Evolutionary conservation across 305 asterid genomes (phyloP).

Genomic region (Plantago coronopus): DNA sequence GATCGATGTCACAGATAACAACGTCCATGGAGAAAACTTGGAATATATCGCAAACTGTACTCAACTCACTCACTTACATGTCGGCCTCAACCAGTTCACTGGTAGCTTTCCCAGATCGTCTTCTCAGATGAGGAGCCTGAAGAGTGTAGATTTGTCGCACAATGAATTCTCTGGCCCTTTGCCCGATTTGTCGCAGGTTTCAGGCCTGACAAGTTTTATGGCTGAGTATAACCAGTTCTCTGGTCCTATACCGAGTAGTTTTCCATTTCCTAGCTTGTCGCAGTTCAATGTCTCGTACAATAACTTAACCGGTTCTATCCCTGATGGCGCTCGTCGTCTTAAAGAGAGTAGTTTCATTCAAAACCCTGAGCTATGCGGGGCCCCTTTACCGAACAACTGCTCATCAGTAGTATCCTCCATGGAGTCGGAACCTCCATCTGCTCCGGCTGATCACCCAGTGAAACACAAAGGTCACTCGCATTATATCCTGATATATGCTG

Average conservation of each 20-base stretch:
- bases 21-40: constrained; percentile 30
- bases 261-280: constrained; percentile 24
- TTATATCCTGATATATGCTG: constrained; percentile 58
- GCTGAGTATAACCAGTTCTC: neutral
- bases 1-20: constrained; percentile 34
- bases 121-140: constrained; percentile 35
- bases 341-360: constrained; percentile 29
- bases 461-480: neutral
- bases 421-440: no score
- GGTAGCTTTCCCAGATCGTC: constrained; percentile 37
- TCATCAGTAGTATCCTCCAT: neutral
- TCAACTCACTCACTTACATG: constrained; percentile 31
- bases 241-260: no score
- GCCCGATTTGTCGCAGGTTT: constrained; percentile 24
- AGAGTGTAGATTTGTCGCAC: constrained; percentile 40
- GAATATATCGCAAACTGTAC: constrained; percentile 45
- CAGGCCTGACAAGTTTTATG: no score
- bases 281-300: constrained; percentile 48
- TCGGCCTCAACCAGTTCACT: constrained; percentile 34
- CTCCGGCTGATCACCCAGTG: no score
- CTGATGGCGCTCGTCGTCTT: constrained; percentile 31
- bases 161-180: constrained; percentile 40
- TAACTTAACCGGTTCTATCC: constrained; percentile 48
- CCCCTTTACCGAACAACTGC: constrained; percentile 42
- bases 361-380: constrained; percentile 51